Evolutionary conservation across 768 basidiomycete species (phyloP), one percentile per base, ranked within the genome.

Genomic region (Brasilioporus rufonigricans): DNA sequence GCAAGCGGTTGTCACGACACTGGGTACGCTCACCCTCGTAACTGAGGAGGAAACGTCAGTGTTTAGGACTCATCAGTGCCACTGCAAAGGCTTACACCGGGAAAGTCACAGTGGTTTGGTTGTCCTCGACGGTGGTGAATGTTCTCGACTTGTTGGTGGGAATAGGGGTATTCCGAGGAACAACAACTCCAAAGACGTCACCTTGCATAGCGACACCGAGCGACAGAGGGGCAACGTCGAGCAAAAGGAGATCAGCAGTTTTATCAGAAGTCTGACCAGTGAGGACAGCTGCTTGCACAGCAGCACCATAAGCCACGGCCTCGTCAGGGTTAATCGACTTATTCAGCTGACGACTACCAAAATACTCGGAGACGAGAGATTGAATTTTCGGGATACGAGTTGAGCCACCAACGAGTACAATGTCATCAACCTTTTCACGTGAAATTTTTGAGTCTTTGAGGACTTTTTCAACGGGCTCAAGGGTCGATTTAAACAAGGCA

Each of bases 141-240:
- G 91, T 91, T 70, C 97, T 84, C 36, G 93, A 95, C 80, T 98
- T 99, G 86, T 95, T 98, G 72, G 96, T 94, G 53, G 97, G 97
- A 74, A 99, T 98, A 66, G 96, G 93, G 61, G 97, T 98, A 83
- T 99, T 99, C 66, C 97, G 91, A 70, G 96, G 96, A 66, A 99
- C 94, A 69, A 99, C 97, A 59, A 98, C 90, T 80, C 97, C 97
- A 75, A 99, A 99, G 72, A 99, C 92, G 72, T 99, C 97, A 70
- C 97, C 97, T 76, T 99, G 97, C 97, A 99, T 99, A 74, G 97
- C 97, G 64, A 99, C 97, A 87, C 96, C 96, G 67, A 99, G 90
- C 59, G 95, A 98, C 55, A 99, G 83, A 61, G 97, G 96, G 60
- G 97, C 90, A 61, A 99, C 96, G 77, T 99, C 97, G 66, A 99